Conservation (phyloP, 805 yeast genomes). For the Candida golubevii region DNA sequence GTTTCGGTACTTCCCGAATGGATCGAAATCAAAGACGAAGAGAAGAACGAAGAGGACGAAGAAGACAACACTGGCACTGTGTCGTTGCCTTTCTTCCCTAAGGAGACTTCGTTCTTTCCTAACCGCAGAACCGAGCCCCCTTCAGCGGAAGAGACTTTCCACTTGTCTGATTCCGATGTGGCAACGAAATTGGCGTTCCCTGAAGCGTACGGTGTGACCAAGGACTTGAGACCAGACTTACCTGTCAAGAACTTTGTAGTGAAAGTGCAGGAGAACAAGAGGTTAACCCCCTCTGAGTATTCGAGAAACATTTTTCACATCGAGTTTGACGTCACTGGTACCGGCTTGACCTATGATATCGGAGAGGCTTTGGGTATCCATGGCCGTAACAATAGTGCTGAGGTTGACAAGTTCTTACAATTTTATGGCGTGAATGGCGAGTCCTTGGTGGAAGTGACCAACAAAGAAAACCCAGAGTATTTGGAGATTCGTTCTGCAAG, state of each 20-base stretch:
- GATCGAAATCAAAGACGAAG: conserved; percentile 25
- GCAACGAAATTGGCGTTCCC: conserved; percentile 72
- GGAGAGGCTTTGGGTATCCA: conserved; percentile 97
- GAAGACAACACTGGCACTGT: conserved; percentile 23
- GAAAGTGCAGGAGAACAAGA: conserved; percentile 84
- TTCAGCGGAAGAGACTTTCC: conserved; percentile 33
- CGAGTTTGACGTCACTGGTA: conserved; percentile 87
- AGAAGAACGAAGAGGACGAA: conserved; percentile 18
- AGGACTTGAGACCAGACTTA: conserved; percentile 79
- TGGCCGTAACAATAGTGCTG: conserved; percentile 69
- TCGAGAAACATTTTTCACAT: conserved; percentile 95
- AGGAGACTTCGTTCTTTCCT: conserved; percentile 62
- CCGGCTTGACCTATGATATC: conserved; percentile 85
- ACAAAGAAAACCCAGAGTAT: conserved; percentile 53
- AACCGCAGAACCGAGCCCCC: conserved; percentile 45
- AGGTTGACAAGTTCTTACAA: conserved; percentile 64
- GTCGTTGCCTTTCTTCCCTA: conserved; percentile 47
- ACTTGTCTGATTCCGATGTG: conserved; percentile 40
- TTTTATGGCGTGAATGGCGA: conserved; percentile 70
- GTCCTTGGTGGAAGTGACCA: conserved; percentile 64
- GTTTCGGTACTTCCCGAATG: conserved; percentile 31
- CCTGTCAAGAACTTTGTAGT: conserved; percentile 82
- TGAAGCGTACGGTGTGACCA: conserved; percentile 65
- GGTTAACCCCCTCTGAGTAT: conserved; percentile 86
- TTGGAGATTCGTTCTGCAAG: conserved; percentile 76